A percentile compares a stretch with the other conserved stretches of the same genome.
Evolutionary conservation across 2,329 filamentous ascomycete genomes (phyloP).

Genomic region (Penicillium sp.): DNA sequence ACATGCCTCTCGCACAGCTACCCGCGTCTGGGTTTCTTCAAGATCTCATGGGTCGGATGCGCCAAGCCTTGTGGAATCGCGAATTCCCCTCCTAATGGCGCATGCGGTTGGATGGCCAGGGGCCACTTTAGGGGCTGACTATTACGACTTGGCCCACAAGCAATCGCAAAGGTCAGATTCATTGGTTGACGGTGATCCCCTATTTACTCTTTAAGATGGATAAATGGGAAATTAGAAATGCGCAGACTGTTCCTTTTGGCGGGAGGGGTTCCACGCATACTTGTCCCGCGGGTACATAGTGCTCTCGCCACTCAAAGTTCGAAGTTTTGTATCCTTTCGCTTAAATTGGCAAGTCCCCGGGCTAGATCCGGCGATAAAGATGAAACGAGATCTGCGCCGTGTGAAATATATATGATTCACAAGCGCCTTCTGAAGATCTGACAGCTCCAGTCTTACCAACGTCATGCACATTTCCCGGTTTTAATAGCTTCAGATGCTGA

Average conservation of each 20-base stretch:
- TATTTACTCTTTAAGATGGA: not conserved
- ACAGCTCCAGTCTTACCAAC: not conserved
- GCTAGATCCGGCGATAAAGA: not conserved
- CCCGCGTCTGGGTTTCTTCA: slow-evolving; percentile 1
- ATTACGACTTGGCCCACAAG: not conserved
- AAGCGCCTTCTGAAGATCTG: not conserved
- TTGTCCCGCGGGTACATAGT: not conserved
- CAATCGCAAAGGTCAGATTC: not conserved
- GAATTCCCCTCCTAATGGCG: not conserved
- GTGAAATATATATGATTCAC: slow-evolving; percentile 2
- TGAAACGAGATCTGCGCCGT: slow-evolving; percentile 10
- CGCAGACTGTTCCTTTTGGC: not conserved
- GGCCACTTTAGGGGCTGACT: not conserved
- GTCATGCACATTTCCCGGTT: not conserved
- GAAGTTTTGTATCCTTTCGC: slow-evolving; percentile 7
- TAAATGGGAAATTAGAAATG: not conserved
- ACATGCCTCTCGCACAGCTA: slow-evolving; percentile 3
- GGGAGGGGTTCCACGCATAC: not conserved
- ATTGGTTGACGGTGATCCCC: not conserved
- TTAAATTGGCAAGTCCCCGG: not conserved
- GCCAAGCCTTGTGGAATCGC: slow-evolving; percentile 9
- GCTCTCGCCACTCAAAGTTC: slow-evolving; percentile 4
- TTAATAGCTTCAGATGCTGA: not conserved
- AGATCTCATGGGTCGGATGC: slow-evolving; percentile 6
- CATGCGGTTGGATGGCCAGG: not conserved